These are phyloP conservation scores for Aspergillus haitiensis DNA, from an alignment of 495 filamentous ascomycete genomes.

Conservation along the genomic window DNA sequence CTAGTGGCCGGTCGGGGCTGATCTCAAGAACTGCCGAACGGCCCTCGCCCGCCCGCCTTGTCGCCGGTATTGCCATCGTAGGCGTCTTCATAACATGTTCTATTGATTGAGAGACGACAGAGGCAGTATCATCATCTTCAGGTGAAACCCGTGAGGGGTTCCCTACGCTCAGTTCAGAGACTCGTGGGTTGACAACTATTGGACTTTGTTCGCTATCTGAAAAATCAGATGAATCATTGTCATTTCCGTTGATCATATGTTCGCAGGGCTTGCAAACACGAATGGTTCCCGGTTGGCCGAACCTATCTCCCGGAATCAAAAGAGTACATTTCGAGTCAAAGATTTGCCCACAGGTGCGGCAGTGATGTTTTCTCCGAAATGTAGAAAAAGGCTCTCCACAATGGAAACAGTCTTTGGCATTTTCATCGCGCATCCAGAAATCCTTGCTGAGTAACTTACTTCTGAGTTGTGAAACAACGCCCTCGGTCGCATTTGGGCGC, in stretches of 20 bases:
- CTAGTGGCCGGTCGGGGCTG: constrained; percentile 67
- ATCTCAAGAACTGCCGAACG: constrained; percentile 91
- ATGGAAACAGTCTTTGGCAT: constrained; percentile 94
- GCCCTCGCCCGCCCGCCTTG: constrained; percentile 76
- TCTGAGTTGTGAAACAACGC: constrained; percentile 55
- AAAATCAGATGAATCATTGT: constrained; percentile 88
- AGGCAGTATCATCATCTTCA: constrained; percentile 49
- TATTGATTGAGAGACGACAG: constrained; percentile 47
- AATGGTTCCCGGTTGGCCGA: constrained; percentile 83
- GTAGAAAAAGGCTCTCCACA: constrained; percentile 89
- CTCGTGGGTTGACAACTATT: constrained; percentile 38
- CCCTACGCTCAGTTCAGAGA: constrained; percentile 37
- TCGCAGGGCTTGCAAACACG: constrained; percentile 96
- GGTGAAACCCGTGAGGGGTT: constrained; percentile 27
- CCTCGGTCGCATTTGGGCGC: constrained; percentile 29
- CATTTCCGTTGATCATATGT: constrained; percentile 82
- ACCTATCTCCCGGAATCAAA: constrained; percentile 77
- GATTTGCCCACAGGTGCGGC: constrained; percentile 88
- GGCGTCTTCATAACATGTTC: constrained; percentile 52
- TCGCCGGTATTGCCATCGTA: constrained; percentile 84
- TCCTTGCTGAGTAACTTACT: constrained; percentile 88
- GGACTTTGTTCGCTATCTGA: constrained; percentile 69
- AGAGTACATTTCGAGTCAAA: constrained; percentile 97
- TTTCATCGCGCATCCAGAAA: constrained; percentile 99
- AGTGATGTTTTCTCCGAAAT: constrained; percentile 95